Percentiles rank a stretch among this genome's conserved stretches.
These are phyloP conservation scores for Limnomonas spitsbergensis DNA, from an alignment of 139 green algal species.

Conservation along the genomic window DNA sequence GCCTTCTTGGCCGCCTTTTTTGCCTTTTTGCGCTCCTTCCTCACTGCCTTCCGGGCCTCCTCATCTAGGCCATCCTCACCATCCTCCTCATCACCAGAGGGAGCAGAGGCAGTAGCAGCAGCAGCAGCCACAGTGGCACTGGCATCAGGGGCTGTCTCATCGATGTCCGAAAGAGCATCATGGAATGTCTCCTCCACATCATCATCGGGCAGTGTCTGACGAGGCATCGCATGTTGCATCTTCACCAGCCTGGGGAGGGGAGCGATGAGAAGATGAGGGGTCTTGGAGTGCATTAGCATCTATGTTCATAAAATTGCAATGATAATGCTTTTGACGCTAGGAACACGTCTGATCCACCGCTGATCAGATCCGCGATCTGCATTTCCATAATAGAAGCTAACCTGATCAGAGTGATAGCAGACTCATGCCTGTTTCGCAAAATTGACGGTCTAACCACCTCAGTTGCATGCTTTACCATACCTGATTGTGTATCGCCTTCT, in stretches of 20 bases:
- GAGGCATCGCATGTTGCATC: not conserved
- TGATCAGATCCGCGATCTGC: too few relatives aligned
- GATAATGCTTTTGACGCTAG: too few relatives aligned
- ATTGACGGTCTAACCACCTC: too few relatives aligned
- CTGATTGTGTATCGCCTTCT: conserved; percentile 10
- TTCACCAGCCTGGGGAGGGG: not conserved
- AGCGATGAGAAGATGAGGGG: too few relatives aligned
- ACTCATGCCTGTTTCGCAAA: too few relatives aligned
- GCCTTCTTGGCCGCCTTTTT: not conserved
- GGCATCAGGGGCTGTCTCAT: not conserved
- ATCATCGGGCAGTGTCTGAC: not conserved
- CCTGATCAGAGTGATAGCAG: too few relatives aligned
- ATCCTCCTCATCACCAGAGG: not conserved
- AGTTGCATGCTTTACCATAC: too few relatives aligned
- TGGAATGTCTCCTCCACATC: conserved; percentile 3
- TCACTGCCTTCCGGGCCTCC: not conserved
- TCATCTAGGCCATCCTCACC: not conserved
- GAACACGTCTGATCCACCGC: too few relatives aligned
- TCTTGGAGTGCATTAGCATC: too few relatives aligned
- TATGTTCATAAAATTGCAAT: too few relatives aligned
- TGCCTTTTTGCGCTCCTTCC: conserved; percentile 4
- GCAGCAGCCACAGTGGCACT: not conserved
- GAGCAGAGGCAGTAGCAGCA: too few relatives aligned
- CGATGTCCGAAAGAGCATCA: not conserved
- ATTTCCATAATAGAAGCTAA: too few relatives aligned